A percentile compares a stretch with the other conserved stretches of the same genome.
Evolutionary conservation across 805 yeast species (phyloP).

Genomic region (Myxozyma vanderwaltii): DNA sequence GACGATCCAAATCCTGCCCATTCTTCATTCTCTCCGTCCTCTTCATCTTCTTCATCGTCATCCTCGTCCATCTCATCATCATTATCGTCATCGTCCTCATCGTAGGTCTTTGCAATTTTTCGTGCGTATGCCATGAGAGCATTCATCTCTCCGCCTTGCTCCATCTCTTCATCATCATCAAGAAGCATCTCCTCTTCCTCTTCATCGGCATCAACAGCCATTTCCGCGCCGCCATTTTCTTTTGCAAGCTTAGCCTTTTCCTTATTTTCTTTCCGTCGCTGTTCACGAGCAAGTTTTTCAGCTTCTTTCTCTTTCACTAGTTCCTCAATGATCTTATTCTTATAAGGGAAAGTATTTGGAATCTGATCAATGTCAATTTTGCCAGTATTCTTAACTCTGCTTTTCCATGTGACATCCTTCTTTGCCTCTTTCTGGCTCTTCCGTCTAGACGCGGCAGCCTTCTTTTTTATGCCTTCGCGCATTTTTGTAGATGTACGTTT

Average conservation of each 20-base stretch:
- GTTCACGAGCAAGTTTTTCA: constrained; percentile 47
- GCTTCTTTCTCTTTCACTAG: constrained; percentile 54
- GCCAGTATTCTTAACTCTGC: constrained; percentile 71
- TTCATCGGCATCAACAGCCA: constrained; percentile 41
- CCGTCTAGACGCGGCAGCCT: constrained; percentile 87
- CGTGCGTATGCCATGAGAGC: constrained; percentile 86
- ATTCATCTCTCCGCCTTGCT: constrained; percentile 41
- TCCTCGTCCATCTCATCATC: constrained; percentile 41
- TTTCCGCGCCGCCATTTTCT: constrained; percentile 20
- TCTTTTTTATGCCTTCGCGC: constrained; percentile 95
- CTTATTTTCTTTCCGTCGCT: constrained; percentile 41
- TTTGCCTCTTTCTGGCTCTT: constrained; percentile 81
- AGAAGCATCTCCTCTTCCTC: constrained; percentile 36
- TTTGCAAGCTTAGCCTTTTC: constrained; percentile 34
- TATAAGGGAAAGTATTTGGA: constrained; percentile 93
- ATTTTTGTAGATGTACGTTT: constrained; percentile 89
- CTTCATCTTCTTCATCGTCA: constrained; percentile 48
- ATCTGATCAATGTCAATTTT: constrained; percentile 64
- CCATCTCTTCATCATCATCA: constrained; percentile 45
- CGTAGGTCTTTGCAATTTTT: constrained; percentile 78
- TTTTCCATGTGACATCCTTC: constrained; percentile 92
- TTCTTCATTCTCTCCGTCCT: constrained; percentile 46
- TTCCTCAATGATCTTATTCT: constrained; percentile 69
- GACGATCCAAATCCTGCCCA: constrained; percentile 39
- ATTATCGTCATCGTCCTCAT: constrained; percentile 44